Conservation (phyloP, 805 yeast genomes). For the Kluyveromyces dobzhanskii region DNA sequence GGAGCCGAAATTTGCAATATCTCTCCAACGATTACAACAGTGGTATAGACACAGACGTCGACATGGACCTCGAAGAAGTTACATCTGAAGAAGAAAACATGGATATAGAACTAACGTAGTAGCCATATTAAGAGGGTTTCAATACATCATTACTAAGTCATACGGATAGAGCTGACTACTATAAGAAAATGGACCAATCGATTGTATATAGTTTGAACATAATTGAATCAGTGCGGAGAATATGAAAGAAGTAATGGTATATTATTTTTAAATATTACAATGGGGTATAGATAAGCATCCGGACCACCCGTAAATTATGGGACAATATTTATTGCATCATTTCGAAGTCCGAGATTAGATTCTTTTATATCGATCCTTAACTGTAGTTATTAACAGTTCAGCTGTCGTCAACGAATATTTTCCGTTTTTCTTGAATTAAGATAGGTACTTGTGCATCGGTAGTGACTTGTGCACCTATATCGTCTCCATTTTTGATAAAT, state of each 20-base stretch:
- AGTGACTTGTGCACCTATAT: constrained; percentile 27
- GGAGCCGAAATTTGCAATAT: no score
- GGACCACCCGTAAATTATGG: no score
- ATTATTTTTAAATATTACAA: not conserved
- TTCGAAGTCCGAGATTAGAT: no score
- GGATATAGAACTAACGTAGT: constrained; percentile 6
- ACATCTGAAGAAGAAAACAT: constrained; percentile 7
- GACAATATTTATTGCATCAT: no score
- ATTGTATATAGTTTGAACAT: no score
- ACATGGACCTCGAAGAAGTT: constrained; percentile 5
- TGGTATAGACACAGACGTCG: constrained; percentile 13
- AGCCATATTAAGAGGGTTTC: no score
- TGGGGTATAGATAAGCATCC: no score
- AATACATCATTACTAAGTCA: no score
- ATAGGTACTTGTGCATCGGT: constrained; percentile 28
- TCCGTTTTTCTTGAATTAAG: constrained; percentile 30
- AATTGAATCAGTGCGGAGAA: constrained; percentile 4
- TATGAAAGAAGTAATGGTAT: constrained; percentile 4
- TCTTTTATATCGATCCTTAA: no score
- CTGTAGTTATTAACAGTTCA: not conserved
- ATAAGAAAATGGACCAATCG: no score
- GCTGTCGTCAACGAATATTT: constrained; percentile 31
- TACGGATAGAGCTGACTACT: no score
- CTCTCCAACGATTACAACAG: no score
- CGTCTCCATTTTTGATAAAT: constrained; percentile 27